phyloP scores from a whole-genome alignment of 2,329 filamentous ascomycete species.

The Stemphylium lycopersici region DNA sequence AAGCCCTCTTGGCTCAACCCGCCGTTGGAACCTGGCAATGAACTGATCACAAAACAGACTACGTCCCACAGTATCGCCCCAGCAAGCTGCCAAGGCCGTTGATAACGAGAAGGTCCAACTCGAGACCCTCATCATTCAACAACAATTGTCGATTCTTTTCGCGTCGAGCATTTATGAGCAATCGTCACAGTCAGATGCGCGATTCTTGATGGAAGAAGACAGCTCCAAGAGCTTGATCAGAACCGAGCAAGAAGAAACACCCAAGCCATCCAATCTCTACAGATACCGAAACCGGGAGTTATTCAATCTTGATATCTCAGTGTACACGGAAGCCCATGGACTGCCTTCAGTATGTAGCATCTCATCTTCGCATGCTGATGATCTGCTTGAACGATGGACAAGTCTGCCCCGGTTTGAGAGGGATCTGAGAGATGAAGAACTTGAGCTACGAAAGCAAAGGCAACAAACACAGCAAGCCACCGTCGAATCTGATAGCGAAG shows the following conservation, averaged over 20 bases:
- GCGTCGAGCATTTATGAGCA: constrained; percentile 29
- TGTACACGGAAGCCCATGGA: constrained; percentile 28
- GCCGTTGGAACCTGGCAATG: neutral
- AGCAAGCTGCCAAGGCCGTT: constrained; percentile 40
- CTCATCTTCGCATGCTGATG: constrained; percentile 32
- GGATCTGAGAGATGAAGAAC: constrained; percentile 33
- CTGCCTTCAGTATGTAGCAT: constrained; percentile 32
- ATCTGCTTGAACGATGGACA: constrained; percentile 42
- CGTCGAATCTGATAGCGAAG: constrained; percentile 45
- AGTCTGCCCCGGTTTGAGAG: constrained; percentile 40
- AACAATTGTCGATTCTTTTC: constrained; percentile 45
- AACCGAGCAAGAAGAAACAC: constrained; percentile 8
- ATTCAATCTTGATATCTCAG: constrained; percentile 28
- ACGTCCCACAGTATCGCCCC: constrained; percentile 41
- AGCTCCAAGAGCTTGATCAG: constrained; percentile 36
- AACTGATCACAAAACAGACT: constrained; percentile 22
- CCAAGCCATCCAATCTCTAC: constrained; percentile 32
- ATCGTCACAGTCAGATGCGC: constrained; percentile 16
- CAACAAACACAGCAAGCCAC: constrained; percentile 40
- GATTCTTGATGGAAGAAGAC: constrained; percentile 38
- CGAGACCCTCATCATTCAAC: constrained; percentile 48
- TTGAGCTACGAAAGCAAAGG: constrained; percentile 27
- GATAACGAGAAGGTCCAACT: constrained; percentile 46
- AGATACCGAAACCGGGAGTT: constrained; percentile 40
- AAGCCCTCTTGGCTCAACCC: neutral